A percentile compares a stretch with the other conserved stretches of the same genome.
These are phyloP conservation scores for Microcera coccophila DNA, from an alignment of 2,329 filamentous ascomycete species.

Conservation along the genomic window DNA sequence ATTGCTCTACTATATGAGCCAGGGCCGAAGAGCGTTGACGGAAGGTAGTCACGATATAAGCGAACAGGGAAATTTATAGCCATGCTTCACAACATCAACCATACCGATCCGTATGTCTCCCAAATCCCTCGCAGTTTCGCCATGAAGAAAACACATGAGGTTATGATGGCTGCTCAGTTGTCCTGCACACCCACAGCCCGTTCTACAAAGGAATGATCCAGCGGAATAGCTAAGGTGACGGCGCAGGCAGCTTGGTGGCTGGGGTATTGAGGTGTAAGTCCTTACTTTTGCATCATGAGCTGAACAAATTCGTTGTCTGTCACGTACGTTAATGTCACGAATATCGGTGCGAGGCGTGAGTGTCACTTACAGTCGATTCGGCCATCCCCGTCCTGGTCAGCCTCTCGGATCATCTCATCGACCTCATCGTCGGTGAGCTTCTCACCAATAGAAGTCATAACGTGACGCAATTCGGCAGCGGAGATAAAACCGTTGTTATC, in stretches of 20 bases:
- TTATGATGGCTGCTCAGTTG: constrained; percentile 16
- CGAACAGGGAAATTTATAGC: constrained; percentile 25
- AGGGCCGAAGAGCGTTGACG: neutral
- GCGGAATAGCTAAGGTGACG: constrained; percentile 14
- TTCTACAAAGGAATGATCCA: constrained; percentile 6
- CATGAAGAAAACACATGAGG: constrained; percentile 27
- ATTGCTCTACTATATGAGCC: neutral
- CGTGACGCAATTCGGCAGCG: constrained; percentile 79
- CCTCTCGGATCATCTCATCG: constrained; percentile 90
- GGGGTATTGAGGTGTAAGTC: constrained; percentile 25
- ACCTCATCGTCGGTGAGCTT: constrained; percentile 89
- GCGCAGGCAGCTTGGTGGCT: constrained; percentile 17
- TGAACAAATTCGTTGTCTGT: constrained; percentile 89
- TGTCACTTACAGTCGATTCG: constrained; percentile 73
- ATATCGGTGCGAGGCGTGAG: no score
- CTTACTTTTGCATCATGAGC: constrained; percentile 92
- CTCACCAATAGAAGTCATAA: constrained; percentile 90
- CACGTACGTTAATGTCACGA: neutral
- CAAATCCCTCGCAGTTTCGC: constrained; percentile 31
- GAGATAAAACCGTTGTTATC: constrained; percentile 93
- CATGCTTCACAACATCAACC: constrained; percentile 25
- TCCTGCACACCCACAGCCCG: constrained; percentile 17
- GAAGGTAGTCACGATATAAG: constrained; percentile 11
- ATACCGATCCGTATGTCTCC: constrained; percentile 23
- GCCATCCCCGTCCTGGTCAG: constrained; percentile 84